Evolutionary conservation across 1,284 basidiomycete genomes (phyloP), one percentile per base, ranked within the genome.

Genomic region (Austroboletus olivaceoglutinosus): DNA sequence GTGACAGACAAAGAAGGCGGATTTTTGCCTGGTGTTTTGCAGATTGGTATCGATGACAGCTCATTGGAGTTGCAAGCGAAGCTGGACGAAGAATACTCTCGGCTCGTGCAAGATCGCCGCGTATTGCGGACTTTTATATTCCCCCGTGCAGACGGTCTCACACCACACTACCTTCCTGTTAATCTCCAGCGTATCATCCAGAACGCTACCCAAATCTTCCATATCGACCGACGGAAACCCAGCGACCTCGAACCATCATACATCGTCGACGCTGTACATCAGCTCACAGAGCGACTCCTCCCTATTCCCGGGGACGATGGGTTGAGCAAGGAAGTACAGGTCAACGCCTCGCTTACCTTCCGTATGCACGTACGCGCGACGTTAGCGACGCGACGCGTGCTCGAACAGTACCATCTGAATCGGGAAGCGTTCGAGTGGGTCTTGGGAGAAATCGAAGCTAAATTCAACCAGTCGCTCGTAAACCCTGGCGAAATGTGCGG

Each of bases 401-500:
- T 98, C 48, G 92, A 96, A 70, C 83, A 86, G 58, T 84, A 84
- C 68, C 93, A 95, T 64, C 77, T 98, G 30, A 94, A 87, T 56
- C 78, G 81, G 36, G 91, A 96, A 67, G 95, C 96, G 2, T 99
- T 97, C 70, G 93, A 98, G 63, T 99, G 95, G 95, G 91, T 98
- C 4, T 65, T 98, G 51, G 97, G 96, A 59, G 97, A 99, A 72
- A 85, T 99, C 45, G 94, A 99, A 70, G 80, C 90, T 31, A 92
- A 94, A 69, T 98, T 97, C 77, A 95, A 96, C 65, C 86, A 86
- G 61, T 91, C 95, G 2, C 67, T 98, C 3, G 93, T 83, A 22
- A 90, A 96, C 64, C 92, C 97, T 0, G 95, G 96, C 45, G 97
- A 99, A 73, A 99, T 99, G 97, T 99, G 97, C 61, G 97, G 97